Base-by-base conservation (phyloP, 202 grass and related monocot species). In the Hordeum pubiflorum region DNA sequence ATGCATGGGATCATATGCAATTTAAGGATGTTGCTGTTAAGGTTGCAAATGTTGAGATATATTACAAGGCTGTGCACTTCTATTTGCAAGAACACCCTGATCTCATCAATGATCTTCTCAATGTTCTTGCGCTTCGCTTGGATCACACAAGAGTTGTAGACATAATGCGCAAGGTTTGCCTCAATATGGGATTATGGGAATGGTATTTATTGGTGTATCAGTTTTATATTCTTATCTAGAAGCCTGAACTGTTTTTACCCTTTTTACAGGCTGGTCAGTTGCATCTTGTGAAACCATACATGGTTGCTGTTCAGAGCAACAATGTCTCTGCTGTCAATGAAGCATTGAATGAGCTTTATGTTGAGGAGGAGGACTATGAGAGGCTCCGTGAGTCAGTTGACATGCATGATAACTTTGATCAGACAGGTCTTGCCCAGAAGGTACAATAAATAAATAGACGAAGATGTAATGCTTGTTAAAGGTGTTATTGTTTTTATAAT, bases 1-100 rank as follows among this genome's bases (percentile, higher is more conserved):
- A 97, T 88, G 94, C 94, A 66, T 97, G 94, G 94, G 94, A 97
- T 82, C 94, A 97, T 88, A 94, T 97, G 94, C 94, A 97, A 75
- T 97, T 97, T 80, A 97, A 97, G 76, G 94, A 97, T 81, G 91
- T 97, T 39, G 66, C 81, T 74, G 91, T 97, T 60, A 97, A 97
- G 87, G 91, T 94, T 86, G 91, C 91, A 81, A 97, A 94, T 83
- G 91, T 97, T 64, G 94, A 97, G 78, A 81, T 97, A 71, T 97
- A 94, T 86, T 97, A 97, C 80, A 97, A 94, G 78, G 89, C 94
- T 21, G 94, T 97, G 68, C 91, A 97, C 75, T 97, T 97, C 89
- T 97, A 97, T 85, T 68, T 97, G 75, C 91, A 94, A 89, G 91
- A 97, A 37, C 94, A 97, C 76, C 94, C 91, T 82, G 89, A 97